Conservation (phyloP, 139 green algal species). For the Protoeuglena noctilucae region DNA sequence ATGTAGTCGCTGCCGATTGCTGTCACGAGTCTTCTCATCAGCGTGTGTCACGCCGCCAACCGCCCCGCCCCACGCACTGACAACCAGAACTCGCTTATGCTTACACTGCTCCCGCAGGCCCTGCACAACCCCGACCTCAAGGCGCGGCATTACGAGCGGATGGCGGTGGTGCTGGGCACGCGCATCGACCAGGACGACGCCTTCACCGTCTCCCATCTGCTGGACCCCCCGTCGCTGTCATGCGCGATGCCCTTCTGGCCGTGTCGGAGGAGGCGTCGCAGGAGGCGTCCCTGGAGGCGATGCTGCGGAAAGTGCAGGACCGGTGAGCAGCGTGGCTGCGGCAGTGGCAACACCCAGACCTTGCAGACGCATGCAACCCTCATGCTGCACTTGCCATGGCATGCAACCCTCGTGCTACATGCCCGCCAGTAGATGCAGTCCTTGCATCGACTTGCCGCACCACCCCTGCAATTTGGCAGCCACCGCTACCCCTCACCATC, state of each 20-base stretch:
- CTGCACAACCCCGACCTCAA: constrained; percentile 10
- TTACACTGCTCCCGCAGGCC: constrained; percentile 1
- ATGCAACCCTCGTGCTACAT: too few relatives aligned
- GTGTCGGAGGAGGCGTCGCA: constrained; percentile 6
- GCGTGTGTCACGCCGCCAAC: not conserved
- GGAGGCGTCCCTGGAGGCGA: constrained; percentile 10
- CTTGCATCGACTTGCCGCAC: too few relatives aligned
- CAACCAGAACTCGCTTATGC: not conserved
- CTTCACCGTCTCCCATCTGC: constrained; percentile 5
- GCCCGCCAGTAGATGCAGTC: too few relatives aligned
- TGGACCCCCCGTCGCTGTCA: not conserved
- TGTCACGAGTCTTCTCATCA: not conserved
- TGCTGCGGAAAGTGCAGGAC: constrained; percentile 10
- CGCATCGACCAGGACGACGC: not conserved
- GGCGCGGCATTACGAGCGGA: constrained; percentile 9
- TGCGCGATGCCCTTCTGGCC: not conserved
- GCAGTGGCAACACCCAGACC: too few relatives aligned
- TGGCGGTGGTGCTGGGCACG: not conserved
- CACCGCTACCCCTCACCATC: too few relatives aligned
- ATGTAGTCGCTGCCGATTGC: not conserved
- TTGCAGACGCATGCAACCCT: too few relatives aligned
- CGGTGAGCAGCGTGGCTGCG: too few relatives aligned
- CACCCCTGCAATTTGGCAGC: too few relatives aligned
- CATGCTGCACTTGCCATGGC: too few relatives aligned
- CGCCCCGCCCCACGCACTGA: not conserved